phyloP scores from a whole-genome alignment of 805 yeast species.

The Hanseniaspora occidentalis region DNA sequence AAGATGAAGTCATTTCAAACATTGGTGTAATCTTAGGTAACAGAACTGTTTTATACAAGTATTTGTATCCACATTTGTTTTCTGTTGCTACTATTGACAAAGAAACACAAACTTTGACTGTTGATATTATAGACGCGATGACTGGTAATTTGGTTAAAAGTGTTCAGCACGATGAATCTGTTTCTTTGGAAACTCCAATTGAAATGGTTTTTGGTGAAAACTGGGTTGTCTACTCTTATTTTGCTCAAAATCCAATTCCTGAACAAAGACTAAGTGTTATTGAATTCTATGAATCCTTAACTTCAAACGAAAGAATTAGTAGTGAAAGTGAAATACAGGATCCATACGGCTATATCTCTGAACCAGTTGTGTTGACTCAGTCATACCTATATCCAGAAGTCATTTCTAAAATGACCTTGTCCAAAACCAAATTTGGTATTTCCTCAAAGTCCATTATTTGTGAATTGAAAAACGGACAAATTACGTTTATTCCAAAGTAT shows the following conservation, averaged over 20 bases:
- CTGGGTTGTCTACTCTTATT: conserved; percentile 65
- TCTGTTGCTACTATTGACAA: conserved; percentile 34
- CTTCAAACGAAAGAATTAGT: conserved; percentile 34
- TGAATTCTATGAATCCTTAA: conserved; percentile 64
- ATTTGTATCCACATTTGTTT: conserved; percentile 57
- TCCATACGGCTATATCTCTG: neutral
- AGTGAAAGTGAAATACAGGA: conserved; percentile 4
- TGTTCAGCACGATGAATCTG: conserved; percentile 30
- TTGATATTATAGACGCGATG: conserved; percentile 52
- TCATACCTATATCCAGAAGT: conserved; percentile 53
- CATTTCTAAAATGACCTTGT: conserved; percentile 38
- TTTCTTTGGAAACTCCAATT: conserved; percentile 31
- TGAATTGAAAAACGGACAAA: conserved; percentile 45
- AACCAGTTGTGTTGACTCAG: conserved; percentile 26
- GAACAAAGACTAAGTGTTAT: conserved; percentile 52
- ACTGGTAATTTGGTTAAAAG: conserved; percentile 52
- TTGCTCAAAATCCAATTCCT: conserved; percentile 35
- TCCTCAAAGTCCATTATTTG: conserved; percentile 54
- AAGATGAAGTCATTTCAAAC: conserved; percentile 35
- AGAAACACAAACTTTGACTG: conserved; percentile 23
- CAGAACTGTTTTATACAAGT: conserved; percentile 71
- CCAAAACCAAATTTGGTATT: conserved; percentile 53
- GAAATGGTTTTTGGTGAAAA: conserved; percentile 63
- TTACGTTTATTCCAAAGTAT: conserved; percentile 59
- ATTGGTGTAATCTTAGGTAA: conserved; percentile 59